These are phyloP conservation scores for Pseudocercospora fuligena DNA, from an alignment of 2,329 filamentous ascomycete genomes.

Conservation along the genomic window DNA sequence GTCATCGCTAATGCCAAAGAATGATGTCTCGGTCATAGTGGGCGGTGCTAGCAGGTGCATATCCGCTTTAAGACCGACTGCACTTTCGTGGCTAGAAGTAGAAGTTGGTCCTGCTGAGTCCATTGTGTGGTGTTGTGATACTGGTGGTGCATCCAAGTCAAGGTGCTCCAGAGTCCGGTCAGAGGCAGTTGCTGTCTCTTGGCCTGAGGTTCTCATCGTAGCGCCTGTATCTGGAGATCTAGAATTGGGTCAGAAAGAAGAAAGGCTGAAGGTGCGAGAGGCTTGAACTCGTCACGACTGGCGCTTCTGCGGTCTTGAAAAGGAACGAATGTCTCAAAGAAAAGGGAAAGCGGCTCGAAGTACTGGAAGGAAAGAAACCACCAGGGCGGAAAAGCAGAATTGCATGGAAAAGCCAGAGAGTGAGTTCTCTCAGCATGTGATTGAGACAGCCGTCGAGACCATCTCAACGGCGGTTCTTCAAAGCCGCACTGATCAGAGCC, in stretches of 20 bases:
- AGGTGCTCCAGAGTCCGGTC: neutral
- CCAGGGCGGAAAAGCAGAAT: too few species aligned
- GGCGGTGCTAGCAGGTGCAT: neutral
- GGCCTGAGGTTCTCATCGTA: neutral
- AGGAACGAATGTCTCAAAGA: neutral
- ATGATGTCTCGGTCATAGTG: neutral
- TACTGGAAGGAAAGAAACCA: too few species aligned
- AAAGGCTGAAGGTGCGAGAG: neutral
- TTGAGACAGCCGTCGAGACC: neutral
- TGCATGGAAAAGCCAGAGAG: too few species aligned
- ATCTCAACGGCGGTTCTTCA: too few species aligned
- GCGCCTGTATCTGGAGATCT: neutral
- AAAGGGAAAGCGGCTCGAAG: neutral
- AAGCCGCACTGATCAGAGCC: neutral
- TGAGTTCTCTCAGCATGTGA: neutral
- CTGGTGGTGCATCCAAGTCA: neutral
- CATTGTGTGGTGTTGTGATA: neutral
- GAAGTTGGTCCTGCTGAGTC: neutral
- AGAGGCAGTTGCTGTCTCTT: neutral
- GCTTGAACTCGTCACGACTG: neutral
- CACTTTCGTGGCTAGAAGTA: neutral
- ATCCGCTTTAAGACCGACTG: neutral
- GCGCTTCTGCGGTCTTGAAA: too few species aligned
- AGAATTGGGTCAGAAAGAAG: neutral
- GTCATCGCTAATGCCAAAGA: slow-evolving; percentile 1